A percentile compares a stretch with the other conserved stretches of the same genome.
These are phyloP conservation scores for Strombidium stylifer DNA, from an alignment of 73 alveolate species.

Conservation along the genomic window DNA sequence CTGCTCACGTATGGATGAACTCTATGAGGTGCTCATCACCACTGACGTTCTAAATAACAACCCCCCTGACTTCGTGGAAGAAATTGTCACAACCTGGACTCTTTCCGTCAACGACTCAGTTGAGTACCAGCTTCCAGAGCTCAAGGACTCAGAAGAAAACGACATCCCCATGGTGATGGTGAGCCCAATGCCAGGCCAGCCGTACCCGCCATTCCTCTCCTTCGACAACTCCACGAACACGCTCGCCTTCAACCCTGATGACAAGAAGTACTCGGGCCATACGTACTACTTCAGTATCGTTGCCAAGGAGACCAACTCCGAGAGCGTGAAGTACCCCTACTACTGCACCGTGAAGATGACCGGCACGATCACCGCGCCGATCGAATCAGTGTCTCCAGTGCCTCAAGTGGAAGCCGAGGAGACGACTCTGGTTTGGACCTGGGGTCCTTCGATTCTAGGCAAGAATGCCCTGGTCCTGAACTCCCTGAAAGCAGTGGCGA, in stretches of 20 bases:
- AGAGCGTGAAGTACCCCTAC: slow-evolving; percentile 34
- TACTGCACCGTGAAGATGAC: slow-evolving; percentile 26
- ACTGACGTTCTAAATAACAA: slow-evolving; percentile 18
- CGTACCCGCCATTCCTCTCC: slow-evolving; percentile 26
- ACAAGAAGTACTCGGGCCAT: slow-evolving; percentile 13
- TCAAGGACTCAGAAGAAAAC: slow-evolving; percentile 30
- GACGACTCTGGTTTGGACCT: too few relatives aligned
- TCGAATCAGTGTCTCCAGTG: not conserved
- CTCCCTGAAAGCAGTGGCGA: too few relatives aligned
- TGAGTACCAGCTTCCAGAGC: slow-evolving; percentile 13
- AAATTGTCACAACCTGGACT: slow-evolving; percentile 21
- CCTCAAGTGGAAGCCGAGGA: slow-evolving; percentile 5
- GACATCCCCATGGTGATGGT: slow-evolving; percentile 27
- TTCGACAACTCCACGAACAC: slow-evolving; percentile 18
- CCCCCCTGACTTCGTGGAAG: slow-evolving; percentile 32
- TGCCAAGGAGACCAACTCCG: slow-evolving; percentile 30
- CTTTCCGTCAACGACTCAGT: slow-evolving; percentile 4
- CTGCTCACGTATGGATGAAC: slow-evolving; percentile 15
- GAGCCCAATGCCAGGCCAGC: slow-evolving; percentile 27
- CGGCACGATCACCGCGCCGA: too few relatives aligned
- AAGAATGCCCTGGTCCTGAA: too few relatives aligned
- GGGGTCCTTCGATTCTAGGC: too few relatives aligned
- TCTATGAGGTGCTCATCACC: slow-evolving; percentile 31
- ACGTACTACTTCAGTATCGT: slow-evolving; percentile 41
- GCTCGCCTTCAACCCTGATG: slow-evolving; percentile 12